Conservation (phyloP, 176 grass and related monocot species). For the Musa schizocarpa region DNA sequence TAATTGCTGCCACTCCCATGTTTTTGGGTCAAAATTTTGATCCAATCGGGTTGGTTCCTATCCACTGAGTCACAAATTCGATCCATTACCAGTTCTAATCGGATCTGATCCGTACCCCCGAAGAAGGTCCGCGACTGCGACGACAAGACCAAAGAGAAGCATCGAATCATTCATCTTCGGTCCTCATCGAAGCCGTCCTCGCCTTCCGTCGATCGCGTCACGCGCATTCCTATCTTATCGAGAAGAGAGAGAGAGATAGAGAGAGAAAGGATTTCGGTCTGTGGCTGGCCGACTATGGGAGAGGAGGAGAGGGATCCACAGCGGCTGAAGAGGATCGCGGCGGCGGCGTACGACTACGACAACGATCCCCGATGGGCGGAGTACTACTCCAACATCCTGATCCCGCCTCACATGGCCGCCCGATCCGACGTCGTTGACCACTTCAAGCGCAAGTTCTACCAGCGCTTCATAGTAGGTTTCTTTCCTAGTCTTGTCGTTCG, state of each 20-base stretch:
- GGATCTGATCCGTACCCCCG: too few species aligned
- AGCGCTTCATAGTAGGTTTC: slow-evolving; percentile 37
- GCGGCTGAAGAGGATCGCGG: slow-evolving; percentile 33
- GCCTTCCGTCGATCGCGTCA: not conserved
- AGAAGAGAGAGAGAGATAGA: not conserved
- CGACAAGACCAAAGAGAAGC: too few species aligned
- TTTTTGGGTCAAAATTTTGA: too few species aligned
- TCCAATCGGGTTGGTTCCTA: too few species aligned
- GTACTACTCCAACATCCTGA: slow-evolving; percentile 38
- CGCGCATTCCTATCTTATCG: not conserved
- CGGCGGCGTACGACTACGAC: slow-evolving; percentile 59
- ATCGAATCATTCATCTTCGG: not conserved
- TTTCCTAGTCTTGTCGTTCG: not conserved
- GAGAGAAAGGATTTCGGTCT: slow-evolving; percentile 21
- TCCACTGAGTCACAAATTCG: too few species aligned
- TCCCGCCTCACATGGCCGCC: slow-evolving; percentile 50
- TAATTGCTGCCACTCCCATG: too few species aligned
- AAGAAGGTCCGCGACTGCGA: too few species aligned
- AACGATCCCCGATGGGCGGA: slow-evolving; percentile 40
- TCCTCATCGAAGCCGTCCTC: not conserved
- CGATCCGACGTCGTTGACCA: slow-evolving; percentile 49
- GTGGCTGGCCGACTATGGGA: not conserved
- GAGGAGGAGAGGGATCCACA: slow-evolving; percentile 43
- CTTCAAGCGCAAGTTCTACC: slow-evolving; percentile 89
- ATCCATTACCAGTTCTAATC: too few species aligned